A percentile compares a stretch with the other conserved stretches of the same genome.
Evolutionary conservation across 169 alveolate species (phyloP).

Genomic region (Plasmodium ovale): DNA sequence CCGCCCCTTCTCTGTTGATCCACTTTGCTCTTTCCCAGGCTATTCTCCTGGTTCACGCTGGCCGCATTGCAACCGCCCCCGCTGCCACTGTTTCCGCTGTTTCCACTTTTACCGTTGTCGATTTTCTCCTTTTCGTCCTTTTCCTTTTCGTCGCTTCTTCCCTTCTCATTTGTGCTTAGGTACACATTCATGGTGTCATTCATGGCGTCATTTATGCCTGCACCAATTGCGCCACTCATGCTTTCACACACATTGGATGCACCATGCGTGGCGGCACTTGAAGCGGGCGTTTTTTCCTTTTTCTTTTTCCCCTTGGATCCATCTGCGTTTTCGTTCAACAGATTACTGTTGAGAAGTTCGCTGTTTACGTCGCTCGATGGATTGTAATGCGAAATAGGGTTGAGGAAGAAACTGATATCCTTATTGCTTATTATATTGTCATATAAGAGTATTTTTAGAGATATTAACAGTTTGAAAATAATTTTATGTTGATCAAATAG

Average conservation of each 20-base stretch:
- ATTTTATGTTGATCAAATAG: constrained; percentile 96
- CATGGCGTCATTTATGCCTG: too few relatives aligned
- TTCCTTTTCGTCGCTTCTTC: constrained; percentile 18
- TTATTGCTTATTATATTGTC: constrained; percentile 90
- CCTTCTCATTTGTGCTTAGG: constrained; percentile 1
- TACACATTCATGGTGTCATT: not conserved
- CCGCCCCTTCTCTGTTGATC: constrained; percentile 88
- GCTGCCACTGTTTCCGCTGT: not conserved
- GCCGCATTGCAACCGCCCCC: not conserved
- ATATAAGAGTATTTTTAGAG: constrained; percentile 93
- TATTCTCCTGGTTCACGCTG: too few relatives aligned
- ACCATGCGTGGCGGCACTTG: not conserved
- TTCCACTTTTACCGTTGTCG: not conserved
- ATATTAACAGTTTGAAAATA: constrained; percentile 94
- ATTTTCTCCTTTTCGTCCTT: constrained; percentile 1
- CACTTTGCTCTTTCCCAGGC: constrained; percentile 72
- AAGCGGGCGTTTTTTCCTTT: not conserved
- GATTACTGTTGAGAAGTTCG: constrained; percentile 38
- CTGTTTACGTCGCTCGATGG: constrained; percentile 52
- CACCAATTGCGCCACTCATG: too few relatives aligned
- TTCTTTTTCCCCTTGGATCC: constrained; percentile 8
- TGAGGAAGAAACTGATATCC: constrained; percentile 93
- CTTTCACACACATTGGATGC: not conserved
- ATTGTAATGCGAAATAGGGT: constrained; percentile 75
- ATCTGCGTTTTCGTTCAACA: constrained; percentile 31